Percentiles rank a stretch among this genome's conserved stretches.
These are phyloP conservation scores for Hondaea fermentalgiana DNA, from an alignment of 108 stramenopile genomes.

Conservation along the genomic window DNA sequence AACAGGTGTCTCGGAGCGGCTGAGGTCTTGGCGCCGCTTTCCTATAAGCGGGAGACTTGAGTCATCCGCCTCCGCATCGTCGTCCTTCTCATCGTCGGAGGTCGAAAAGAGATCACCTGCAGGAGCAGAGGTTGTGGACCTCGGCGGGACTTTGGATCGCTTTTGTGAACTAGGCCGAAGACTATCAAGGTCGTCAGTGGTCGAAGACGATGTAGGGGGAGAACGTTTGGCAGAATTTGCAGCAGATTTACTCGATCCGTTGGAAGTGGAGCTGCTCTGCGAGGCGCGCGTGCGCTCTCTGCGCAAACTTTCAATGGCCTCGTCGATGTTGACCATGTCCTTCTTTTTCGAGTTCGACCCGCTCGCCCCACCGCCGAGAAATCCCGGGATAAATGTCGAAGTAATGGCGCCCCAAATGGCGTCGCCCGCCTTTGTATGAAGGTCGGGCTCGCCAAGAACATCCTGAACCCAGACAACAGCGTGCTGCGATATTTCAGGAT, in stretches of 20 bases:
- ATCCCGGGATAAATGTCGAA: neutral
- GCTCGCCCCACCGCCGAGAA: neutral
- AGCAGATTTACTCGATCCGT: too few relatives aligned
- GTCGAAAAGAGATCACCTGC: neutral
- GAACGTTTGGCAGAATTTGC: neutral
- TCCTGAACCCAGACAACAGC: neutral
- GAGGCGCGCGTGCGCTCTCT: neutral
- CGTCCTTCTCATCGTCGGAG: too few relatives aligned
- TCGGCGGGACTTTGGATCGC: neutral
- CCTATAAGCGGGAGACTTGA: neutral
- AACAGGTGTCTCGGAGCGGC: neutral
- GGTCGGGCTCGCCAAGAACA: neutral
- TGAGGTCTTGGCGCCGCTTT: neutral
- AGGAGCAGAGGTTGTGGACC: neutral
- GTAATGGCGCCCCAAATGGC: slow-evolving; percentile 17
- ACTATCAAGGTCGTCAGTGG: neutral
- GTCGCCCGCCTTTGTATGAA: neutral
- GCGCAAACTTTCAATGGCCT: neutral
- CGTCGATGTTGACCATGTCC: slow-evolving; percentile 17
- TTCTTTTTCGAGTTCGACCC: neutral
- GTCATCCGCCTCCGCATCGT: too few relatives aligned
- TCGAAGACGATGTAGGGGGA: neutral
- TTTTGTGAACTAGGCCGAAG: too few relatives aligned
- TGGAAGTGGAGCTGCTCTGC: neutral
- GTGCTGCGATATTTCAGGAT: neutral